These are phyloP conservation scores for Xanthoparmelia taractica DNA, from an alignment of 495 filamentous ascomycete genomes.

Conservation along the genomic window DNA sequence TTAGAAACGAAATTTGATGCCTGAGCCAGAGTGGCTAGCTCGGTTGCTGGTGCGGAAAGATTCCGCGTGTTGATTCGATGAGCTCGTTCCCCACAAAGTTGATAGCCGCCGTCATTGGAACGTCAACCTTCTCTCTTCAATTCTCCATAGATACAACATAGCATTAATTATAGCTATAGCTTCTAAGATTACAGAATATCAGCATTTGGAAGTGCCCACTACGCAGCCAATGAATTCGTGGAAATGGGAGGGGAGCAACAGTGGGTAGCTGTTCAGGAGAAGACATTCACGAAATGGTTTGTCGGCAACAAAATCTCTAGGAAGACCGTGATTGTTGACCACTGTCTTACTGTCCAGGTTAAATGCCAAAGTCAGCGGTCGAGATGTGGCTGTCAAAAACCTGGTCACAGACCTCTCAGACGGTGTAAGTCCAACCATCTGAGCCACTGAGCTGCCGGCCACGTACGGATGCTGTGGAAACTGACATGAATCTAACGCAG, in stretches of 20 bases:
- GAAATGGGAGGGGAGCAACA: constrained; percentile 68
- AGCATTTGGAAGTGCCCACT: not conserved
- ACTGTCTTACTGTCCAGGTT: constrained; percentile 50
- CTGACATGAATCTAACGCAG: constrained; percentile 36
- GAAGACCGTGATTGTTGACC: not conserved
- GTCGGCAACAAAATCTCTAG: constrained; percentile 18
- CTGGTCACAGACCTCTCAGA: constrained; percentile 83
- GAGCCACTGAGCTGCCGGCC: not conserved
- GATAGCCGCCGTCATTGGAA: not conserved
- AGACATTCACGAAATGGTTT: constrained; percentile 99
- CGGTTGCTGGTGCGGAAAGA: not conserved
- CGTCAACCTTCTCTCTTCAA: not conserved
- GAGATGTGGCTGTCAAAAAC: constrained; percentile 69
- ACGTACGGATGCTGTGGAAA: not conserved
- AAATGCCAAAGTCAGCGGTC: constrained; percentile 81
- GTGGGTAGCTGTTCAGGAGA: constrained; percentile 96
- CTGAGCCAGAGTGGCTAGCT: not conserved
- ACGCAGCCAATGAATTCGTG: constrained; percentile 14
- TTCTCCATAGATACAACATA: not conserved
- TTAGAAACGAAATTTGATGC: too few species aligned
- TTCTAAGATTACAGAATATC: not conserved
- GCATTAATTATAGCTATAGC: not conserved
- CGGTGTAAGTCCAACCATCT: constrained; percentile 55
- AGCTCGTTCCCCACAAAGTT: not conserved
- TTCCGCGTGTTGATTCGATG: constrained; percentile 4